Evolutionary conservation across 2,329 filamentous ascomycete genomes (phyloP).

Genomic region (Fusarium brachygibbosum): DNA sequence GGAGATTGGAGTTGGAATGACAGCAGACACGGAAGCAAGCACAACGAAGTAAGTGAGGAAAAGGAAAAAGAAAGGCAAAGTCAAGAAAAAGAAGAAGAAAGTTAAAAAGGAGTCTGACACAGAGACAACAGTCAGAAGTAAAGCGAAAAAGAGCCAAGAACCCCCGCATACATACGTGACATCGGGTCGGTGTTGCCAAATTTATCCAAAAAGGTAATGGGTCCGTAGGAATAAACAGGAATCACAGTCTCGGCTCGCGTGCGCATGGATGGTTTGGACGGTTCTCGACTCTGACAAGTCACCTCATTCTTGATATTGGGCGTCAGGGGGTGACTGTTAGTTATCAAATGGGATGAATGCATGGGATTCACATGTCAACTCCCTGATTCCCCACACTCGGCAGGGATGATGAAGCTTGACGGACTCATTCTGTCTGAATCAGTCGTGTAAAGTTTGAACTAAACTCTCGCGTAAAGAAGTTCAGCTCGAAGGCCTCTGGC

Average conservation of each 20-base stretch:
- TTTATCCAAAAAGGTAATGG: conserved; percentile 41
- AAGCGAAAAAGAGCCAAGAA: conserved; percentile 18
- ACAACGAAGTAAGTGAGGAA: conserved; percentile 14
- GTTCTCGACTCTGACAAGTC: conserved; percentile 39
- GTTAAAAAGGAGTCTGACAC: conserved; percentile 13
- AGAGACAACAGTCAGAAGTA: conserved; percentile 6
- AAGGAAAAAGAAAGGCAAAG: conserved; percentile 9
- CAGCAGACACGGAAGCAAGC: conserved; percentile 16
- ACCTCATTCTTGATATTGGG: conserved; percentile 17
- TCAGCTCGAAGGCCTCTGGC: neutral
- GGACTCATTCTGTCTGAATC: neutral
- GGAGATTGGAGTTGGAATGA: conserved; percentile 1
- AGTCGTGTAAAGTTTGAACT: neutral
- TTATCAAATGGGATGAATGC: conserved; percentile 19
- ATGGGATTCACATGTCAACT: conserved; percentile 41
- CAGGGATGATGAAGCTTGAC: conserved; percentile 26
- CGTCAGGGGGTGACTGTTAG: conserved; percentile 21
- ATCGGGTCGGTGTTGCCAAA: conserved; percentile 37
- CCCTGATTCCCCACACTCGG: conserved; percentile 33
- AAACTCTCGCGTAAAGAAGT: neutral
- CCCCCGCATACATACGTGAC: conserved; percentile 34
- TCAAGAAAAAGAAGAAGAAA: conserved; percentile 1
- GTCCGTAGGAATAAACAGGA: conserved; percentile 38
- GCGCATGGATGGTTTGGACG: conserved; percentile 31
- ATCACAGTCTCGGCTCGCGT: conserved; percentile 25